phyloP scores from a whole-genome alignment of 2,329 filamentous ascomycete genomes.

The Sporothrix luriei region DNA sequence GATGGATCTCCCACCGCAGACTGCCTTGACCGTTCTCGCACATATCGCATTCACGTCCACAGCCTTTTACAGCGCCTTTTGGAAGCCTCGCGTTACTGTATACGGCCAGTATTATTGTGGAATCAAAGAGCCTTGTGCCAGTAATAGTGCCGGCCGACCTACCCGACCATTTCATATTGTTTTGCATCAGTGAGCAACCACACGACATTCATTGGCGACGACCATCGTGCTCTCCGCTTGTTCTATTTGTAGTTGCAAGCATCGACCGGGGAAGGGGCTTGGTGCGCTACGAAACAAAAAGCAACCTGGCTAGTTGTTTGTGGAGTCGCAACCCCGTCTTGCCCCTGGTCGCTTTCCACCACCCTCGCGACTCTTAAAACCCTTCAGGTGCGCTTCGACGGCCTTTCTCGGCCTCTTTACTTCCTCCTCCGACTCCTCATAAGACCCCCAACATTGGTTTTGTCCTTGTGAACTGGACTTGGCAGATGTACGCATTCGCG shows the following conservation, averaged over 20 bases:
- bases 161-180: background rate
- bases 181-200: background rate
- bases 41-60: background rate
- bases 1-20: background rate
- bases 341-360: conserved; percentile 15
- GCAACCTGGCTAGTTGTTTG: conserved; percentile 18
- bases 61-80: conserved; percentile 7
- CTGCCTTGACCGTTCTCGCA: conserved; percentile 8
- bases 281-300: conserved; percentile 1
- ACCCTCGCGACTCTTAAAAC: background rate
- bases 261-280: background rate
- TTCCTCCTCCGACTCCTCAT: conserved; percentile 13
- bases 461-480: background rate
- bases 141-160: conserved; percentile 9
- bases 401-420: conserved; percentile 19
- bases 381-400: background rate
- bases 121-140: conserved; percentile 7
- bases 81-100: background rate
- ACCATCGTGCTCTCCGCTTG: background rate
- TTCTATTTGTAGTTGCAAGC: conserved; percentile 2
- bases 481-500: background rate
- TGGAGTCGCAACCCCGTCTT: conserved; percentile 5
- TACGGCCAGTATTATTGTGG: background rate
- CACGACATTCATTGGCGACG: background rate
- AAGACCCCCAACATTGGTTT: conserved; percentile 17